These are phyloP conservation scores for Diaporthe velutina DNA, from an alignment of 2,329 filamentous ascomycete genomes.

Conservation along the genomic window DNA sequence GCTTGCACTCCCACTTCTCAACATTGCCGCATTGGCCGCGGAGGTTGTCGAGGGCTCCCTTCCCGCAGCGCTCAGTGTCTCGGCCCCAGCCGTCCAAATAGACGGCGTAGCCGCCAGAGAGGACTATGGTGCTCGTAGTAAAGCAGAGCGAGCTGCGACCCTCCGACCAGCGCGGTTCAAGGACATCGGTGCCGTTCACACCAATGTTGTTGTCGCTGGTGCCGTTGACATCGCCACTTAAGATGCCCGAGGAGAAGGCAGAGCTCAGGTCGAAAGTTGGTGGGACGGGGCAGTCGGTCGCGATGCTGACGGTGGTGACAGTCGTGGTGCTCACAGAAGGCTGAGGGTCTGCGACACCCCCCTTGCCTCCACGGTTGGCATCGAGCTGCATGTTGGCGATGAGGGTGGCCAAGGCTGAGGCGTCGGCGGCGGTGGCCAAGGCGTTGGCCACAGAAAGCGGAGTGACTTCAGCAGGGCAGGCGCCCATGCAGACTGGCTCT, in stretches of 20 bases:
- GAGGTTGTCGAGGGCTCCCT: constrained; percentile 7
- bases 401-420: neutral
- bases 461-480: neutral
- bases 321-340: neutral
- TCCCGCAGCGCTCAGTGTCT: neutral
- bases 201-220: neutral
- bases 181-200: neutral
- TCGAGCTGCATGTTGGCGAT: neutral
- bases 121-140: neutral
- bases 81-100: constrained; percentile 14
- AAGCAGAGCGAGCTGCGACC: neutral
- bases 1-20: neutral
- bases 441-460: neutral
- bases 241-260: neutral
- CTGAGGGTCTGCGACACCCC: neutral
- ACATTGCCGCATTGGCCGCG: neutral
- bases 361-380: too few species aligned
- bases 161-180: neutral
- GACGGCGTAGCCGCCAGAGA: neutral
- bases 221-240: neutral
- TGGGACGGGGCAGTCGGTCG: neutral
- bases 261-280: neutral
- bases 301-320: neutral
- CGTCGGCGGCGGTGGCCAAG: neutral
- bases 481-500: neutral